Evolutionary conservation across 768 basidiomycete species (phyloP).

Genomic region (Boletus vermiculosoides): DNA sequence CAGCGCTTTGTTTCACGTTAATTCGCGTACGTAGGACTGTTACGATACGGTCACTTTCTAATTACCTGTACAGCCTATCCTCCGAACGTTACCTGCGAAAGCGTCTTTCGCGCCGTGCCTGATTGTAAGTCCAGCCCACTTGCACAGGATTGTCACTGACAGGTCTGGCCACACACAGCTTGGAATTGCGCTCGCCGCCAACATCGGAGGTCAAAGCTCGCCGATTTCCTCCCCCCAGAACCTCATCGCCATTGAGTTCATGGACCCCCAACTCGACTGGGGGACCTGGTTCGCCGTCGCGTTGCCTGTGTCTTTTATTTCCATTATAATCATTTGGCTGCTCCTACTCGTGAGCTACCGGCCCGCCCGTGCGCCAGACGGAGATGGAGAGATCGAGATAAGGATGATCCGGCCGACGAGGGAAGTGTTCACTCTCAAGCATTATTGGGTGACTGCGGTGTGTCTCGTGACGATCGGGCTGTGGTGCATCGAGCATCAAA

Average conservation of each 20-base stretch:
- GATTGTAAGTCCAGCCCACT: constrained; percentile 57
- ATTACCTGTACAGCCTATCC: constrained; percentile 67
- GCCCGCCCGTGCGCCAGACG: constrained; percentile 68
- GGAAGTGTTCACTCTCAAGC: constrained; percentile 79
- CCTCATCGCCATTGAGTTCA: constrained; percentile 83
- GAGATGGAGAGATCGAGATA: constrained; percentile 78
- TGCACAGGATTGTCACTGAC: constrained; percentile 1
- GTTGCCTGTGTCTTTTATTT: constrained; percentile 83
- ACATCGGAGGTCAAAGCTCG: constrained; percentile 96
- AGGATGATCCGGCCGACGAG: constrained; percentile 79
- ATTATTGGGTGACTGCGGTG: constrained; percentile 87
- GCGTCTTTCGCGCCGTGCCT: constrained; percentile 87
- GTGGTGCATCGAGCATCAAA: constrained; percentile 84
- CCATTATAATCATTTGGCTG: constrained; percentile 89
- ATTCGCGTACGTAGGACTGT: constrained; percentile 65
- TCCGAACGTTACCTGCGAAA: constrained; percentile 84
- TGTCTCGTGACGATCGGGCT: constrained; percentile 81
- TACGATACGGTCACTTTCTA: neutral
- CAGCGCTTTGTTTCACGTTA: constrained; percentile 93
- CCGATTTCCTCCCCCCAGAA: constrained; percentile 99
- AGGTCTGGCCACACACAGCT: constrained; percentile 53
- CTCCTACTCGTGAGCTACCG: constrained; percentile 81
- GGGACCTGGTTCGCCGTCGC: constrained; percentile 91
- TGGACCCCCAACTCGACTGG: constrained; percentile 89
- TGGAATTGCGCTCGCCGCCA: constrained; percentile 96